Evolutionary conservation across 2,329 filamentous ascomycete species (phyloP).

Genomic region (Waltergamsia citrina): DNA sequence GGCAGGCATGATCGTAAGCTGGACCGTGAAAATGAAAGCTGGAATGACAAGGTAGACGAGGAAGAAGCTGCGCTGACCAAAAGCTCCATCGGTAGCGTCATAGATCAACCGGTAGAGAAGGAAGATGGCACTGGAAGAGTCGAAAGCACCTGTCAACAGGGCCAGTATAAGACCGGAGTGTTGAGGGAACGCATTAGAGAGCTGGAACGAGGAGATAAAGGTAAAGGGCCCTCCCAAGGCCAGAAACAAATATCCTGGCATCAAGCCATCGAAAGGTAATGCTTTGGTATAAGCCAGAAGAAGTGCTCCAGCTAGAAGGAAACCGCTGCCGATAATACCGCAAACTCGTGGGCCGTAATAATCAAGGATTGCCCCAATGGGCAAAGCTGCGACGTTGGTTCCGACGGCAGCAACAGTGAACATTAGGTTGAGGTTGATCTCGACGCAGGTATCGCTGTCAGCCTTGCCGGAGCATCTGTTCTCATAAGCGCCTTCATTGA

Average conservation of each 20-base stretch:
- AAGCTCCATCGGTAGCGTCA: conserved; percentile 41
- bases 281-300: conserved; percentile 58
- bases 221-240: conserved; percentile 73
- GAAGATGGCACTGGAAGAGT: conserved; percentile 72
- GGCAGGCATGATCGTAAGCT: conserved; percentile 63
- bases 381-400: conserved; percentile 79
- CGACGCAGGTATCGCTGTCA: conserved; percentile 28
- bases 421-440: conserved; percentile 72
- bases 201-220: conserved; percentile 75
- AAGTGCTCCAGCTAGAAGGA: conserved; percentile 60
- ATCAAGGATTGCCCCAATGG: conserved; percentile 79
- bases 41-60: conserved; percentile 64
- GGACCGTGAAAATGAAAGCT: conserved; percentile 51
- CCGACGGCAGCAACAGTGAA: conserved; percentile 84
- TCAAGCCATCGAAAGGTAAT: conserved; percentile 60
- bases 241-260: conserved; percentile 65
- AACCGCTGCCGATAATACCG: conserved; percentile 58
- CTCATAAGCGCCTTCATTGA: conserved; percentile 61
- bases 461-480: conserved; percentile 42
- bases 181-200: conserved; percentile 74
- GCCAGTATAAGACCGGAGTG: conserved; percentile 73
- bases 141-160: conserved; percentile 72
- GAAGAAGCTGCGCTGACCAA: conserved; percentile 63
- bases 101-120: conserved; percentile 65
- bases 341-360: conserved; percentile 70